These are phyloP conservation scores for Apiospora sp. DNA, from an alignment of 2,329 filamentous ascomycete genomes.

Conservation along the genomic window DNA sequence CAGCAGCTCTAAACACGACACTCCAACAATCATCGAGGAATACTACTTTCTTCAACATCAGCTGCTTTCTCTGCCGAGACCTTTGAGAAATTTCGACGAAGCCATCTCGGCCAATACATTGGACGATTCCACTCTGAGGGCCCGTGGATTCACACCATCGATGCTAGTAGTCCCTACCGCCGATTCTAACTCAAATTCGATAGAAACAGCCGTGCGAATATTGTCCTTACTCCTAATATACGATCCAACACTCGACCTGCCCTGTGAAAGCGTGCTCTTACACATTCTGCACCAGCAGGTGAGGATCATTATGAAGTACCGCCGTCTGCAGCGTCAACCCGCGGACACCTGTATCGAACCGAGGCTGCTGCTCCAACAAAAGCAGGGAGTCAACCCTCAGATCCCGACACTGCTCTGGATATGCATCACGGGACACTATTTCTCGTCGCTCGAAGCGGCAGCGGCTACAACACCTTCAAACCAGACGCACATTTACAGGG, in stretches of 20 bases:
- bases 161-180: not conserved
- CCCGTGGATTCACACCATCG: not conserved
- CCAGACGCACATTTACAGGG: conserved; percentile 11
- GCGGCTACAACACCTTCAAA: not conserved
- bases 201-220: conserved; percentile 28
- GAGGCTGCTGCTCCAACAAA: conserved; percentile 16
- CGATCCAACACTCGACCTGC: conserved; percentile 29
- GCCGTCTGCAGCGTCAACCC: not conserved
- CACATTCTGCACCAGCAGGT: conserved; percentile 19
- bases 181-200: conserved; percentile 23
- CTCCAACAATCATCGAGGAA: conserved; percentile 27
- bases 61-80: conserved; percentile 26
- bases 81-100: conserved; percentile 24
- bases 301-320: conserved; percentile 3
- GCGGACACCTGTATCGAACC: conserved; percentile 25
- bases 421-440: conserved; percentile 25
- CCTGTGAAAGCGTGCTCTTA: conserved; percentile 24
- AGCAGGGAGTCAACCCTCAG: not conserved
- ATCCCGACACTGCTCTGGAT: conserved; percentile 28
- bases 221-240: conserved; percentile 26
- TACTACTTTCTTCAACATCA: conserved; percentile 27
- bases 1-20: conserved; percentile 20
- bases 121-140: not conserved
- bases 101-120: not conserved
- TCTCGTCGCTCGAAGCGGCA: conserved; percentile 2